These are phyloP conservation scores for Fusarium protoensiforme DNA, from an alignment of 2,329 filamentous ascomycete genomes.

Conservation along the genomic window DNA sequence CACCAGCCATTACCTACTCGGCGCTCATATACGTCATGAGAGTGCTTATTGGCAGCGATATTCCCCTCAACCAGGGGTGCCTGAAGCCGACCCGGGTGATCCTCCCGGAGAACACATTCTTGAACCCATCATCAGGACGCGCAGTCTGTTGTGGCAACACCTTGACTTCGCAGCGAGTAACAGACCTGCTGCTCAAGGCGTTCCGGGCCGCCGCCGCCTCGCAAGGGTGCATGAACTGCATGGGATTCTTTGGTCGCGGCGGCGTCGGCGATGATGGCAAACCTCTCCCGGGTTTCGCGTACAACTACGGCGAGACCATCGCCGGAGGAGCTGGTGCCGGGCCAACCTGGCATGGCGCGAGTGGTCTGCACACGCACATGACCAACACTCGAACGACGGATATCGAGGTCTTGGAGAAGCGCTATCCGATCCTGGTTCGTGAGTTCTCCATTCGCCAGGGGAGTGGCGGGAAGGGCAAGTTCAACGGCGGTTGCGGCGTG, in stretches of 20 bases:
- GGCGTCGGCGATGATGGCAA: constrained; percentile 42
- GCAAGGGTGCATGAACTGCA: constrained; percentile 7
- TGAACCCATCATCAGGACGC: constrained; percentile 44
- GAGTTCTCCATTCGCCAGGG: constrained; percentile 40
- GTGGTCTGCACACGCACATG: constrained; percentile 45
- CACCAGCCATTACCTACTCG: constrained; percentile 49
- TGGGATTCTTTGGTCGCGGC: constrained; percentile 19
- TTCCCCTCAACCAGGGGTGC: constrained; percentile 52
- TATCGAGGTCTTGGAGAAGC: constrained; percentile 48
- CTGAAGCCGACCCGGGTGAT: constrained; percentile 46
- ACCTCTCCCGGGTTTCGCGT: constrained; percentile 38
- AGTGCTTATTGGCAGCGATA: constrained; percentile 46
- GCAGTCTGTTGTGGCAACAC: constrained; percentile 68
- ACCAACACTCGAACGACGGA: constrained; percentile 52
- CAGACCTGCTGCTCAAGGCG: constrained; percentile 44
- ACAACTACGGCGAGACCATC: constrained; percentile 36
- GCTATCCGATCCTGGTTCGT: constrained; percentile 46
- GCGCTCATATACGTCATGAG: constrained; percentile 51
- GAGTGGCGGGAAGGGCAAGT: constrained; percentile 44
- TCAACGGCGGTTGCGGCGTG: constrained; percentile 46
- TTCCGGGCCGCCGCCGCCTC: constrained; percentile 28
- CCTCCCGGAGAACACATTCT: constrained; percentile 44
- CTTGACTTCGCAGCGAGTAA: constrained; percentile 44
- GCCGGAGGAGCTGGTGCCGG: constrained; percentile 50
- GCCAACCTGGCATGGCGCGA: constrained; percentile 40